Evolutionary conservation across 2,329 filamentous ascomycete genomes (phyloP).

Genomic region (Myriosclerotinia scirpicola): DNA sequence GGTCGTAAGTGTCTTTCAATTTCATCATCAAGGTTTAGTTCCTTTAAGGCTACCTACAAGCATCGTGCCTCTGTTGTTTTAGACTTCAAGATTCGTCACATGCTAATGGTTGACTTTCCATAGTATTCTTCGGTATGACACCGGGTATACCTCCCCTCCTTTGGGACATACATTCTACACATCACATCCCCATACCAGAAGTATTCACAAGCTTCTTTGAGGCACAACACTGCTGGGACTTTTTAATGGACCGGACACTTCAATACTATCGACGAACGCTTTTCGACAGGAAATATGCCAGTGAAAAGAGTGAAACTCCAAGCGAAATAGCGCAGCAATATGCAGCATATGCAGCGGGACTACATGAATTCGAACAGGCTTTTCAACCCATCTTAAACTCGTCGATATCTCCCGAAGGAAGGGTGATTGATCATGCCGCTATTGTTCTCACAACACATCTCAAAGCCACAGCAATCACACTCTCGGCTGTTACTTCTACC

Average conservation of each 20-base stretch:
- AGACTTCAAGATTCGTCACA: not conserved
- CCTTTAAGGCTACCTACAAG: not conserved
- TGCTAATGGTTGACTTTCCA: not conserved
- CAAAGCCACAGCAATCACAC: constrained; percentile 31
- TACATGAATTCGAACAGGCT: constrained; percentile 33
- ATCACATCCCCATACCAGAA: constrained; percentile 34
- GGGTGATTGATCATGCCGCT: constrained; percentile 31
- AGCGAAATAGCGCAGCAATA: constrained; percentile 28
- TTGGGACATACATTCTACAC: constrained; percentile 38
- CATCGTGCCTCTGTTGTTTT: not conserved
- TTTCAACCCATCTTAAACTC: constrained; percentile 34
- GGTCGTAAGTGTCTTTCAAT: constrained; percentile 21
- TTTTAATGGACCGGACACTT: constrained; percentile 36
- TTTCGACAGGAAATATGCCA: constrained; percentile 32
- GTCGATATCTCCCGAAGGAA: constrained; percentile 31
- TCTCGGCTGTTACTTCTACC: constrained; percentile 28
- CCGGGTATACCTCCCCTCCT: constrained; percentile 35
- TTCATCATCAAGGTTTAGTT: not conserved
- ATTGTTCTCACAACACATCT: constrained; percentile 24
- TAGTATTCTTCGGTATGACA: constrained; percentile 35
- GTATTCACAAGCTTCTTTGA: constrained; percentile 32
- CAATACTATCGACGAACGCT: constrained; percentile 36
- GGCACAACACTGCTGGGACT: constrained; percentile 39
- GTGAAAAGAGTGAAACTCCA: constrained; percentile 27
- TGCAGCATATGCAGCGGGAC: constrained; percentile 25